These are phyloP conservation scores for Pseudopithomyces maydicus DNA, from an alignment of 2,329 filamentous ascomycete species.

Conservation along the genomic window DNA sequence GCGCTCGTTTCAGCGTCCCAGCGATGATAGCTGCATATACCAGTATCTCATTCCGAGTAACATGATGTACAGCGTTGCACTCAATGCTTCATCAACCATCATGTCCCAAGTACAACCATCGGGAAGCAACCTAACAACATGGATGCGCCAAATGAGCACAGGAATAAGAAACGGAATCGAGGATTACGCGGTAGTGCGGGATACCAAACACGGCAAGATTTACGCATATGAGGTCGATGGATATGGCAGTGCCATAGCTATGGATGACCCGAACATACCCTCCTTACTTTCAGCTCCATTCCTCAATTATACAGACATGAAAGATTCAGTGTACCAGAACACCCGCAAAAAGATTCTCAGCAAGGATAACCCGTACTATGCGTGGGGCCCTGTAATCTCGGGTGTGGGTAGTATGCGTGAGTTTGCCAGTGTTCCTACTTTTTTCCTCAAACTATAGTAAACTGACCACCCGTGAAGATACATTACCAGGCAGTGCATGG, in stretches of 20 bases:
- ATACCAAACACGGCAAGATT: slow-evolving; percentile 42
- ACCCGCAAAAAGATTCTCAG: slow-evolving; percentile 52
- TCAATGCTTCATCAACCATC: slow-evolving; percentile 59
- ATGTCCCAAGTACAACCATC: slow-evolving; percentile 51
- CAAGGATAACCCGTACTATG: slow-evolving; percentile 54
- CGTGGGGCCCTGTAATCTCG: slow-evolving; percentile 51
- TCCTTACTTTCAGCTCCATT: slow-evolving; percentile 69
- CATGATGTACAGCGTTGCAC: slow-evolving; percentile 75
- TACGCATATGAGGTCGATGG: slow-evolving; percentile 58
- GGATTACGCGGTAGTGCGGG: slow-evolving; percentile 45
- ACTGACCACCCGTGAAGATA: slow-evolving; percentile 23
- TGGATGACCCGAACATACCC: slow-evolving; percentile 76
- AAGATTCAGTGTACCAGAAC: slow-evolving; percentile 50
- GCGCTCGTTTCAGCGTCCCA: slow-evolving; percentile 55
- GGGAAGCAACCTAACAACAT: slow-evolving; percentile 55
- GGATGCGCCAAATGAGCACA: slow-evolving; percentile 62
- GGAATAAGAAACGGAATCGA: slow-evolving; percentile 51
- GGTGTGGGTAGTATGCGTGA: slow-evolving; percentile 51
- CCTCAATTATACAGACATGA: slow-evolving; percentile 57
- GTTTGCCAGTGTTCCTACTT: too few species aligned
- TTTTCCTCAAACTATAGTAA: too few species aligned
- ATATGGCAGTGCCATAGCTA: slow-evolving; percentile 58
- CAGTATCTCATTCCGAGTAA: slow-evolving; percentile 57
- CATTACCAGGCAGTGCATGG: slow-evolving; percentile 53
- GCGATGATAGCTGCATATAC: slow-evolving; percentile 56